Evolutionary conservation across 2,329 filamentous ascomycete genomes (phyloP).

Genomic region (Ophiostoma piceae): DNA sequence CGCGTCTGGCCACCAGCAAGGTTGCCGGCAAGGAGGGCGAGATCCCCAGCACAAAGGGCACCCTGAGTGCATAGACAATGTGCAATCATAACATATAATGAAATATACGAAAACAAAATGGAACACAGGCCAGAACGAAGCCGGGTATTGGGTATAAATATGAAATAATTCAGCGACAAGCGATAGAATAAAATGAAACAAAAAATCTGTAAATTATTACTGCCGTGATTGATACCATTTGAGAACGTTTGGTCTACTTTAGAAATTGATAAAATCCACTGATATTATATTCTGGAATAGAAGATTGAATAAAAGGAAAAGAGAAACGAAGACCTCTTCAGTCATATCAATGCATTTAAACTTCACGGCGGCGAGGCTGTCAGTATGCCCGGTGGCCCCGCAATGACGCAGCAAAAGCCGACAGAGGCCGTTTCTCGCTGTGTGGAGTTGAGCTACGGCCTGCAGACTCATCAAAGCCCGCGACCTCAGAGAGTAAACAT

Average conservation of each 20-base stretch:
- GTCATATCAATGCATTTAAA: not conserved
- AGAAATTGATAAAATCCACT: not conserved
- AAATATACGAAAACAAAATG: constrained; percentile 16
- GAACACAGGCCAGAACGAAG: constrained; percentile 16
- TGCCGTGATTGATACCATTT: not conserved
- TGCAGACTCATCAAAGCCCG: constrained; percentile 15
- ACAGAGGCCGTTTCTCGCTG: not conserved
- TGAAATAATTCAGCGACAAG: not conserved
- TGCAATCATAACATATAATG: not conserved
- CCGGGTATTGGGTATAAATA: not conserved
- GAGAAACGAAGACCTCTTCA: not conserved
- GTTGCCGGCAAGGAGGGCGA: constrained; percentile 81
- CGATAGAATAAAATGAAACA: not conserved
- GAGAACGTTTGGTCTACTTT: not conserved
- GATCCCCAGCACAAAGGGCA: constrained; percentile 93
- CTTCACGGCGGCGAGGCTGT: not conserved
- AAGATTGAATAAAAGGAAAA: not conserved
- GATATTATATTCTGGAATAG: not conserved
- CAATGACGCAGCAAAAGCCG: constrained; percentile 21
- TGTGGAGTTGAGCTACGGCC: constrained; percentile 15
- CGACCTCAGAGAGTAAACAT: not conserved
- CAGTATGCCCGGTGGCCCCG: constrained; percentile 9
- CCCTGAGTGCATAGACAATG: constrained; percentile 55
- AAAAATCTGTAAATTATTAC: not conserved
- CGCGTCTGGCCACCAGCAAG: constrained; percentile 68